Evolutionary conservation across 1,284 basidiomycete species (phyloP).

Genomic region (Ceratorhiza oryzae-sativae): DNA sequence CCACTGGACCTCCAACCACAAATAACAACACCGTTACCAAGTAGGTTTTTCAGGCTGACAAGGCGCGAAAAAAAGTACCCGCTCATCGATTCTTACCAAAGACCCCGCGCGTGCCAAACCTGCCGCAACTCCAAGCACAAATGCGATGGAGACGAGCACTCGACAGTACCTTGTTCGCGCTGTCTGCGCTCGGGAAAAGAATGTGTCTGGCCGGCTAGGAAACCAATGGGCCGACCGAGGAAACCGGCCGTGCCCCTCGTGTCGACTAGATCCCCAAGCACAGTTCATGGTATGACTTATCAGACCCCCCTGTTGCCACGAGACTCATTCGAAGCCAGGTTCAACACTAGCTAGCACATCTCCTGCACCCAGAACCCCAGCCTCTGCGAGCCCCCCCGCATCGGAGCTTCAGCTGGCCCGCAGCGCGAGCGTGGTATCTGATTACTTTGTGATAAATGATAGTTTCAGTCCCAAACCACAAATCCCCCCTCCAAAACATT

Average conservation of each 20-base stretch:
- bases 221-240: constrained; percentile 32
- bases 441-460: constrained; percentile 33
- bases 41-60: background rate
- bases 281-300: background rate
- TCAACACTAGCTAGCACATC: background rate
- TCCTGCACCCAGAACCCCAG: background rate
- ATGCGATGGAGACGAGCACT: constrained; percentile 29
- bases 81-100: background rate
- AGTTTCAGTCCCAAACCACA: background rate
- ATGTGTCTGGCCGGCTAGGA: constrained; percentile 31
- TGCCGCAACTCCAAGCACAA: constrained; percentile 29
- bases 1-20: background rate
- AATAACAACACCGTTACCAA: background rate
- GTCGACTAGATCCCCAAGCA: background rate
- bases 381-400: background rate
- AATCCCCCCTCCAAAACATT: constrained; percentile 8
- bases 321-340: constrained; percentile 9
- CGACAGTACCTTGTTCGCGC: constrained; percentile 3
- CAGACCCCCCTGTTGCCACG: background rate
- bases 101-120: constrained; percentile 26
- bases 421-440: constrained; percentile 18
- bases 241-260: constrained; percentile 12
- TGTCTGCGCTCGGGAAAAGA: constrained; percentile 12
- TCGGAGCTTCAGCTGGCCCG: background rate
- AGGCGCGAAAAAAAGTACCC: background rate